These are phyloP conservation scores for Lactuca saligna DNA, from an alignment of 129 eudicot species.

Conservation along the genomic window DNA sequence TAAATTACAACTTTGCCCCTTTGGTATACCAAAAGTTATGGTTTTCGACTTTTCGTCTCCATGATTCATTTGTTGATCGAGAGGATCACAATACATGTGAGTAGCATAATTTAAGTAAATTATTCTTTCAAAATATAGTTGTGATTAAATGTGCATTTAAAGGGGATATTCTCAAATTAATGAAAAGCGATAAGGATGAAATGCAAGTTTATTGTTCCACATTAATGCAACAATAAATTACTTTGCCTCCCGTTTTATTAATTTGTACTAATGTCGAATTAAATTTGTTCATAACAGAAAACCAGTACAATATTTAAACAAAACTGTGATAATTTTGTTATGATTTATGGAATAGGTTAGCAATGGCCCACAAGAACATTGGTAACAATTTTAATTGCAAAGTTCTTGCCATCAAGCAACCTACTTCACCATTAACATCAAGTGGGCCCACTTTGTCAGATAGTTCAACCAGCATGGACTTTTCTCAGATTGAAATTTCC, in stretches of 20 bases:
- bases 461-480: constrained; percentile 76
- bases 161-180: background rate
- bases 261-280: constrained; percentile 1
- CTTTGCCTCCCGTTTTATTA: background rate
- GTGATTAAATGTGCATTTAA: background rate
- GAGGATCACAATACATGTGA: no score
- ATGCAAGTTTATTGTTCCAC: constrained; percentile 8
- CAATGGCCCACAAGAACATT: constrained; percentile 52
- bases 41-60: background rate
- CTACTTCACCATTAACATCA: constrained; percentile 50
- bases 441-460: constrained; percentile 41
- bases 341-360: constrained; percentile 54
- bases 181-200: constrained; percentile 10
- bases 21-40: background rate
- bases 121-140: no score
- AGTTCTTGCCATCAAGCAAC: constrained; percentile 78
- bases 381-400: constrained; percentile 67
- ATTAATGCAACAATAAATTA: background rate
- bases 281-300: constrained; percentile 11
- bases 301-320: constrained; percentile 7
- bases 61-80: background rate
- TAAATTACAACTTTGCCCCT: background rate
- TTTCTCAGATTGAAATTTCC: constrained; percentile 84
- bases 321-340: constrained; percentile 16
- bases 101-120: background rate